Evolutionary conservation across 768 basidiomycete genomes (phyloP).

Genomic region (Suillus brevipes): DNA sequence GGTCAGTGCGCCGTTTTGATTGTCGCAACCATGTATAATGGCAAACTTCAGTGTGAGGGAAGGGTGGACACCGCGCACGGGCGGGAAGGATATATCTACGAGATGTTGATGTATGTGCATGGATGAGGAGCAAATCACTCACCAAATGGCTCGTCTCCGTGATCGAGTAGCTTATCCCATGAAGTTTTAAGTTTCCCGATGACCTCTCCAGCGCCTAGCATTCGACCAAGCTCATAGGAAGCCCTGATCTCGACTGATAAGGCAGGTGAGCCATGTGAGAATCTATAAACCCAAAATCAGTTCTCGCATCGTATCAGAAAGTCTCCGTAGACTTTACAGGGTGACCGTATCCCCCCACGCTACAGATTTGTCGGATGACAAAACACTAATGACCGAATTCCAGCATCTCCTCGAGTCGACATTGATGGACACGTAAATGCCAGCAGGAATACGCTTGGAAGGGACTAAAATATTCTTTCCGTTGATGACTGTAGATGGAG

Average conservation of each 20-base stretch:
- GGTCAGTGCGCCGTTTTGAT: not conserved
- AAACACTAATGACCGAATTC: too few species aligned
- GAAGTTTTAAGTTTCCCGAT: not conserved
- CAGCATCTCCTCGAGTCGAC: too few species aligned
- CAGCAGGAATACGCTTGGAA: too few species aligned
- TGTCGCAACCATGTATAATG: not conserved
- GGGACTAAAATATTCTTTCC: too few species aligned
- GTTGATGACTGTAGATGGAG: too few species aligned
- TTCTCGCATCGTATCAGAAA: not conserved
- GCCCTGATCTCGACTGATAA: not conserved
- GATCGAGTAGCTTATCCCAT: not conserved
- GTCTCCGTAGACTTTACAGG: too few species aligned
- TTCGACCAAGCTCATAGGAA: not conserved
- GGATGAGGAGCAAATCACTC: not conserved
- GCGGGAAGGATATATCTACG: not conserved
- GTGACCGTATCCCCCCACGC: too few species aligned
- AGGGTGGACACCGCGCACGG: not conserved
- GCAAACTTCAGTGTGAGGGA: not conserved
- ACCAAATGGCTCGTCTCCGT: not conserved
- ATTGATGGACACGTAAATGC: too few species aligned
- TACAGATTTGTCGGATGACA: too few species aligned
- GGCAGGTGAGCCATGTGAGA: not conserved
- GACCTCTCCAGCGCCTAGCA: not conserved
- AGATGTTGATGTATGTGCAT: not conserved
- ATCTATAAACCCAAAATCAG: not conserved